Percentiles rank a stretch among this genome's conserved stretches.
Conservation (phyloP, 352 stramenopile genomes). For the Globisporangium iwayamae region DNA sequence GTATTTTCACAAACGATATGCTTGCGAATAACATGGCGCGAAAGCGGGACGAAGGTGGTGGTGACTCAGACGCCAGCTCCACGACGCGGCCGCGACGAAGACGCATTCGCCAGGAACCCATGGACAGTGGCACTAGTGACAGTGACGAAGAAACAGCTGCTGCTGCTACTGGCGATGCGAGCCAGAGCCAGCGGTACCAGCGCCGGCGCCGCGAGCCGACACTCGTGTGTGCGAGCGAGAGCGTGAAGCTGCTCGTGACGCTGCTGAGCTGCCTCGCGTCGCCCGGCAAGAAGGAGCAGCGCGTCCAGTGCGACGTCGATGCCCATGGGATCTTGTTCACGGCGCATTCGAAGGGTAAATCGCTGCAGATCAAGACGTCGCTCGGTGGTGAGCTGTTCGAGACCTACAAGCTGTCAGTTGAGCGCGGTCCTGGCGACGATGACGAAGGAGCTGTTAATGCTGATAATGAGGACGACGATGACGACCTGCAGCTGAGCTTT, state of each 20-base stretch:
- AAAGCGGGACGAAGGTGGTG: slow-evolving; percentile 2
- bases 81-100: slow-evolving; percentile 1
- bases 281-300: slow-evolving; percentile 71
- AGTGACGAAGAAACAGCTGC: background rate
- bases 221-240: slow-evolving; percentile 58
- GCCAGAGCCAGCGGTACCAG: background rate
- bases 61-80: background rate
- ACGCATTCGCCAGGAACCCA: slow-evolving; percentile 7
- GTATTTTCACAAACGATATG: background rate
- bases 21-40: slow-evolving; percentile 3
- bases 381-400: slow-evolving; percentile 76
- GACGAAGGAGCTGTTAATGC: background rate
- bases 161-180: background rate
- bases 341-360: slow-evolving; percentile 79
- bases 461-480: slow-evolving; percentile 18
- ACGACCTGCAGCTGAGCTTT: slow-evolving; percentile 59
- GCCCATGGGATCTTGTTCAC: slow-evolving; percentile 64
- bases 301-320: slow-evolving; percentile 77
- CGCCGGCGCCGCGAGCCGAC: slow-evolving; percentile 22
- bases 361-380: slow-evolving; percentile 84
- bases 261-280: slow-evolving; percentile 57
- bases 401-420: slow-evolving; percentile 40
- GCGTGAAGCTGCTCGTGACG: slow-evolving; percentile 72
- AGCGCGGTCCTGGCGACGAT: slow-evolving; percentile 8
- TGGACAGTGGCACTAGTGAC: slow-evolving; percentile 1